phyloP scores from a whole-genome alignment of 2,329 filamentous ascomycete species.

The Ascochyta viciae-villosae region DNA sequence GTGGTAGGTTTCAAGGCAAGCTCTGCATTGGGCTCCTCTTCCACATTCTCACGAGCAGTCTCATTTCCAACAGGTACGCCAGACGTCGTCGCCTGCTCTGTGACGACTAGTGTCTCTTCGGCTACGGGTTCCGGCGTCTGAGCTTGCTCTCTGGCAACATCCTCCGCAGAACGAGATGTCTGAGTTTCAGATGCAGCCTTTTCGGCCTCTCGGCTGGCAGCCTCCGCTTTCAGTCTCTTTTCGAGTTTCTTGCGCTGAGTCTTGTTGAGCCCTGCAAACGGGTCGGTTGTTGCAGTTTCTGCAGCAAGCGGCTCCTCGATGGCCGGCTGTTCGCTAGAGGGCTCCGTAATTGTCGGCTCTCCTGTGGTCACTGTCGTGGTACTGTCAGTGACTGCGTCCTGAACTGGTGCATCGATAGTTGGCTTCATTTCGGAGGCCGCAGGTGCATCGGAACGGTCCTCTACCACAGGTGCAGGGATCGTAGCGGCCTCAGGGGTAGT shows the following conservation, averaged over 20 bases:
- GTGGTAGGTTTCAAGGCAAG: not conserved
- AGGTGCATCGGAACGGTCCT: too few species aligned
- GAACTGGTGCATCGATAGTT: too few species aligned
- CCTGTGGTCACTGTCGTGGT: too few species aligned
- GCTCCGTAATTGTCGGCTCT: too few species aligned
- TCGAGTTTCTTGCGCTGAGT: slow-evolving; percentile 32
- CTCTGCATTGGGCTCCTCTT: not conserved
- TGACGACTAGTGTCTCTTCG: not conserved
- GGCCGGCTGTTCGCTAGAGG: too few species aligned
- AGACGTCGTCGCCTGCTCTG: not conserved
- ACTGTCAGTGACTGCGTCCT: too few species aligned
- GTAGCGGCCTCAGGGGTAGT: too few species aligned
- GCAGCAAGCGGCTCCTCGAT: not conserved
- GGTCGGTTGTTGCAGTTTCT: not conserved
- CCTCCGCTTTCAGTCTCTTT: slow-evolving; percentile 25
- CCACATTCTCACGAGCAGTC: too few species aligned
- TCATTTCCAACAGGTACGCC: not conserved
- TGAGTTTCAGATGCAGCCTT: not conserved
- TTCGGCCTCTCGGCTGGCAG: slow-evolving; percentile 6
- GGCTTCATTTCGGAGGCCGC: too few species aligned
- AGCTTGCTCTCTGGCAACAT: not conserved
- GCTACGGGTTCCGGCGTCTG: not conserved
- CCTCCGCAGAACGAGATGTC: not conserved
- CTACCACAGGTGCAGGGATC: too few species aligned
- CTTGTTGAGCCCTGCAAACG: slow-evolving; percentile 13